Evolutionary conservation across 768 basidiomycete species (phyloP), one percentile per base, ranked within the genome.

Genomic region (Pisolithus sp.): DNA sequence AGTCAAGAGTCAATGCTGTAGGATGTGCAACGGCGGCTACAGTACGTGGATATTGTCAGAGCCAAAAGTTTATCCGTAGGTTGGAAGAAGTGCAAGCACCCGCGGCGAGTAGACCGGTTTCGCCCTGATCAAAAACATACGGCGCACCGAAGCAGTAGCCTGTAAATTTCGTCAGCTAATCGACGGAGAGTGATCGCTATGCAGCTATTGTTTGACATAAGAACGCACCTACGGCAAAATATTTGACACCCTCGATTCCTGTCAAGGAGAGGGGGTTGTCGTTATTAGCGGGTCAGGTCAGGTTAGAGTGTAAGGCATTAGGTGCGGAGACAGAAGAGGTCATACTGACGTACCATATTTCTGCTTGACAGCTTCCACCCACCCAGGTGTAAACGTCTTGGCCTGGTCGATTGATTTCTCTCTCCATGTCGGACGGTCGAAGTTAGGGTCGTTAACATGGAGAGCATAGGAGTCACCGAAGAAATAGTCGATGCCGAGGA

Each of bases 401-500:
- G 82, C 76, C 12, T 68, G 65, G 23, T 64, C 57, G 28, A 62
- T 62, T 10, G 59, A 58, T 43, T 68, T 71, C 1, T 51, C 56
- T 18, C 73, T 63, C 81, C 82, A 85, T 0, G 67, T 68, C 1
- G 52, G 37, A 30, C 70, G 67, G 51, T 76, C 68, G 43, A 72
- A 74, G 17, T 45, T 62, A 10, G 70, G 65, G 36, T 74, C 68
- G 2, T 67, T 62, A 20, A 66, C 60, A 54, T 77, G 72, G 1
- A 58, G 49, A n/a, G 74, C 58, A 1, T 84, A 57, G 10, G 76
- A 70, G 49, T 83, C 79, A 7, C 83, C 81, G 46, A 82, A 73
- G 65, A 86, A 83, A 63, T 82, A 85, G 54, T 85, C 84, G 39
- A 78, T 64, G 2, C 80, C 81, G 5, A 84, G 62, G 4, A 85